phyloP scores from a whole-genome alignment of 2,329 filamentous ascomycete species.

The Coniochaeta pulveracea region DNA sequence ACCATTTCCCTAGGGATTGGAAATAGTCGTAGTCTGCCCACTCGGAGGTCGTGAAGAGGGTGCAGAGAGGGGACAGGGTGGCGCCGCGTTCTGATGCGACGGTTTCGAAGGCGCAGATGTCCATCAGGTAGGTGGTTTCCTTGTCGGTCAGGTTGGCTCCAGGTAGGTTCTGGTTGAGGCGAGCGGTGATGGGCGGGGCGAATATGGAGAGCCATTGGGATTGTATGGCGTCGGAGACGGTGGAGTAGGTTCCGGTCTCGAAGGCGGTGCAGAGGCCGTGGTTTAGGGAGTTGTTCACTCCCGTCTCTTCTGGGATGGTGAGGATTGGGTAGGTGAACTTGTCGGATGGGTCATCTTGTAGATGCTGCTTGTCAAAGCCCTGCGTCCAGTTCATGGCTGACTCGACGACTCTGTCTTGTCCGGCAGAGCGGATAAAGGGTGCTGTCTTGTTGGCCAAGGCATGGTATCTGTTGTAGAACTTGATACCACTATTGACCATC shows the following conservation, averaged over 20 bases:
- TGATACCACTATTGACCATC: slow-evolving; percentile 62
- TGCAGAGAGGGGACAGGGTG: slow-evolving; percentile 61
- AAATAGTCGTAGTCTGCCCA: slow-evolving; percentile 77
- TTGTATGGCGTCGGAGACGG: slow-evolving; percentile 38
- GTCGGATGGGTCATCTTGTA: slow-evolving; percentile 19
- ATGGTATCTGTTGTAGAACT: slow-evolving; percentile 66
- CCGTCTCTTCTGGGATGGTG: slow-evolving; percentile 55
- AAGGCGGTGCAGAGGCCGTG: slow-evolving; percentile 63
- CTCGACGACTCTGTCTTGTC: slow-evolving; percentile 25
- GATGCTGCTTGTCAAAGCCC: slow-evolving; percentile 55
- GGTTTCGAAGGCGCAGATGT: slow-evolving; percentile 77
- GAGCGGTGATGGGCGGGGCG: slow-evolving; percentile 51
- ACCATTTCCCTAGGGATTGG: slow-evolving; percentile 72
- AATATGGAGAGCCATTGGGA: slow-evolving; percentile 51
- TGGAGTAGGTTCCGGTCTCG: slow-evolving; percentile 42
- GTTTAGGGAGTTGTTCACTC: slow-evolving; percentile 71
- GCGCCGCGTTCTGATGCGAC: slow-evolving; percentile 42
- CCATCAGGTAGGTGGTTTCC: slow-evolving; percentile 68
- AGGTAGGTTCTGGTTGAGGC: slow-evolving; percentile 57
- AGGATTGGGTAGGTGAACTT: slow-evolving; percentile 44
- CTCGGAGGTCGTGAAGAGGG: slow-evolving; percentile 59
- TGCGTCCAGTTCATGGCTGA: slow-evolving; percentile 67
- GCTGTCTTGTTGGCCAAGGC: slow-evolving; percentile 31
- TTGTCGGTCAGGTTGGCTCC: slow-evolving; percentile 52
- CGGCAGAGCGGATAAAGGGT: slow-evolving; percentile 36